A percentile compares a stretch with the other conserved stretches of the same genome.
These are phyloP conservation scores for Sinapis alba DNA, from an alignment of 441 rosid species.

Conservation along the genomic window DNA sequence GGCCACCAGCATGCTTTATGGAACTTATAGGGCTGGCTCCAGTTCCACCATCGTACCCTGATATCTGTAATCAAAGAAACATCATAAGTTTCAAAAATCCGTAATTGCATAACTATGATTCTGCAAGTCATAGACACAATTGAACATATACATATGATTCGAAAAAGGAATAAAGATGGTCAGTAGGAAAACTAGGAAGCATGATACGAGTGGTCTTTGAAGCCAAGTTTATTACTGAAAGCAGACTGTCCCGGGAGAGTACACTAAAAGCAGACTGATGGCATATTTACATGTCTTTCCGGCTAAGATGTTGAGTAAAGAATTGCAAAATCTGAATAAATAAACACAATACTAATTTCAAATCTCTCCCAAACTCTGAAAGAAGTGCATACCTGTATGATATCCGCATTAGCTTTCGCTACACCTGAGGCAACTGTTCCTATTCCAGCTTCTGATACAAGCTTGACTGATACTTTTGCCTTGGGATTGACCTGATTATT, in stretches of 20 bases:
- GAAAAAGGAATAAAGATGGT: conserved; percentile 6
- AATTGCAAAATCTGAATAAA: not conserved
- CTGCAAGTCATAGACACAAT: not conserved
- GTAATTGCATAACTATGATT: conserved; percentile 12
- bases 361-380: not conserved
- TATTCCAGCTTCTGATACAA: conserved; percentile 98
- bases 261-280: conserved; percentile 8
- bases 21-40: conserved; percentile 99
- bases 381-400: conserved; percentile 73
- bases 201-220: not conserved
- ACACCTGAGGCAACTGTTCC: conserved; percentile 99
- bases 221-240: conserved; percentile 4
- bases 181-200: conserved; percentile 5
- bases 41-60: conserved; percentile 99
- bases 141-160: conserved; percentile 3
- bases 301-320: conserved; percentile 4
- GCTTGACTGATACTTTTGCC: conserved; percentile 98
- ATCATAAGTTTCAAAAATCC: conserved; percentile 19
- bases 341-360: not conserved
- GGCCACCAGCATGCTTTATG: conserved; percentile 99
- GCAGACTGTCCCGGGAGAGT: conserved; percentile 11
- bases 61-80: conserved; percentile 62
- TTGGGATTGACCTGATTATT: conserved; percentile 81
- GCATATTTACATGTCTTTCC: conserved; percentile 14
- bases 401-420: conserved; percentile 97